A percentile compares a stretch with the other conserved stretches of the same genome.
Evolutionary conservation across 345 rosid genomes (phyloP).

Genomic region (Cardamine resedifolia): DNA sequence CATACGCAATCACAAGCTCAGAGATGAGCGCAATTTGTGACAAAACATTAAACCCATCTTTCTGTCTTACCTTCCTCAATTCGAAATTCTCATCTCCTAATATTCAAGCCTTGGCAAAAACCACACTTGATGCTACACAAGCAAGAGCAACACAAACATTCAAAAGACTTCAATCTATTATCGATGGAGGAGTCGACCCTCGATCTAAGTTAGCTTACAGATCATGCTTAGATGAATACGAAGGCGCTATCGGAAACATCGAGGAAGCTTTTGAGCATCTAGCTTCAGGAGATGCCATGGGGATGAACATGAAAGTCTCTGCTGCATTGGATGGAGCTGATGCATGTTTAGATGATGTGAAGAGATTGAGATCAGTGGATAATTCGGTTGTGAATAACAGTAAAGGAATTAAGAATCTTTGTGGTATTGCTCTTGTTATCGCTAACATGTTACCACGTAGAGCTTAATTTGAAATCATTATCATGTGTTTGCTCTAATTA

Average conservation of each 20-base stretch:
- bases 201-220: constrained; percentile 33
- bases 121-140: constrained; percentile 30
- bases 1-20: constrained; percentile 33
- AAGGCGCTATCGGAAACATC: not conserved
- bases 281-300: constrained; percentile 26
- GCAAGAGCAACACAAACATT: constrained; percentile 23
- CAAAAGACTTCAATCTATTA: constrained; percentile 27
- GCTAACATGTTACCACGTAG: constrained; percentile 36
- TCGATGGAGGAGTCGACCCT: constrained; percentile 34
- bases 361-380: constrained; percentile 34
- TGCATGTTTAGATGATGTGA: constrained; percentile 34
- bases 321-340: constrained; percentile 38
- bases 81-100: constrained; percentile 27
- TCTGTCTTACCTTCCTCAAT: constrained; percentile 32
- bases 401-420: constrained; percentile 29
- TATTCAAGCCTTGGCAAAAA: constrained; percentile 30
- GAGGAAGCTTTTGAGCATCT: constrained; percentile 33
- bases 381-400: constrained; percentile 27
- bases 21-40: constrained; percentile 32
- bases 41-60: constrained; percentile 32
- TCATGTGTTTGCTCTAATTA: constrained; percentile 12
- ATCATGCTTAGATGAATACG: constrained; percentile 35
- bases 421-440: constrained; percentile 40
- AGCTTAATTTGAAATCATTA: constrained; percentile 21
- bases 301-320: constrained; percentile 34